Base-by-base conservation (phyloP, 2,329 filamentous ascomycete species). In the Tetracladium maxilliforme region DNA sequence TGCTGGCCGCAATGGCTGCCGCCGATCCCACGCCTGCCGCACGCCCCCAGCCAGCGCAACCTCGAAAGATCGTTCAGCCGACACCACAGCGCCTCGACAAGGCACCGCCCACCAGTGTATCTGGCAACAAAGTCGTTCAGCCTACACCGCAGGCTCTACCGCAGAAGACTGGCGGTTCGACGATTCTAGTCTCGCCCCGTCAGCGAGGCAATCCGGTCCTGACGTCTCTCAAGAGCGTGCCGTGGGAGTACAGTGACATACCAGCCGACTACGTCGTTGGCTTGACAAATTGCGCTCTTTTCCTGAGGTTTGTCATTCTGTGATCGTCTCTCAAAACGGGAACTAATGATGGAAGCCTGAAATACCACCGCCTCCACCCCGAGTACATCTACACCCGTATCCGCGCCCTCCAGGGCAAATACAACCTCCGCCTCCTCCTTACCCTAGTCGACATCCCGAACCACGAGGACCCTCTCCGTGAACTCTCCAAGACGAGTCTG, bases 211-310 rank as follows among this genome's bases (percentile, higher is more conserved):
- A 98, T 41, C 90, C 90, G 1, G 79, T 95, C 24, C 58, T 98
- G 16, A 78, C 81, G 27, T 71, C 76, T 49, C 69, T 98, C 39
- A 75, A 77, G 31, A 74, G 78, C 2, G 63, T 92, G 30, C 70
- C 84, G 1, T 98, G 90, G 90, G 90, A 98, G 51, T 95, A 93
- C 50, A 86, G 82, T 33, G 87, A 95, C 43, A 93, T 93, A n/a
- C 76, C 79, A 2, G 82, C 87, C 16, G 90, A 98, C 53, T 98
- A 92, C 48, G 77, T 87, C 7, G 61, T 95, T 23, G 87, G 90
- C 1, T 47, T 68, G 21, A 92, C 84, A 0, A 92, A 86, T 6
- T 93, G 87, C 42, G 86, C 82, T 1, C 63, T 98, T 5, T 98
- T 95, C 45, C 59, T 98, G 21, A 92, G n/a, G n/a, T n/a, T n/a